Evolutionary conservation across 2,329 filamentous ascomycete species (phyloP).

Genomic region (Alternaria incomplexa): DNA sequence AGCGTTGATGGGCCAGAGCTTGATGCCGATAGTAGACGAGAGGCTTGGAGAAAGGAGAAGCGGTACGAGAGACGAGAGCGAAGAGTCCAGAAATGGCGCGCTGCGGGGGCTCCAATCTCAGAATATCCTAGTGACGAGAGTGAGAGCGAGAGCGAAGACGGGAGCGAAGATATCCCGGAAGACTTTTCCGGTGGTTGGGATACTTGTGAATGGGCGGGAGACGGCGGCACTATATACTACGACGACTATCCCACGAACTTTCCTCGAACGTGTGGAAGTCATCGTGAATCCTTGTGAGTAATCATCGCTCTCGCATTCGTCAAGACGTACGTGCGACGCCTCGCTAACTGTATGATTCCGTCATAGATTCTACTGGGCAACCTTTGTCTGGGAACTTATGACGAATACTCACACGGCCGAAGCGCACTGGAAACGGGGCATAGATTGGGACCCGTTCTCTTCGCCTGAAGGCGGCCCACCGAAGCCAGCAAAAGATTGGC

Average conservation of each 20-base stretch:
- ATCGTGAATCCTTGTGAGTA: not conserved
- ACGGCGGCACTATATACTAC: not conserved
- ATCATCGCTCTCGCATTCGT: fast-evolving
- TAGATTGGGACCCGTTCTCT: not conserved
- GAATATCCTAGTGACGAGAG: not conserved
- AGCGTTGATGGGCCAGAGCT: not conserved
- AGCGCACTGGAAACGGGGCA: not conserved
- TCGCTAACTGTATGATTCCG: not conserved
- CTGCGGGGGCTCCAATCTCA: not conserved
- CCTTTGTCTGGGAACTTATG: constrained; percentile 10
- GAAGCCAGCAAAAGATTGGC: not conserved
- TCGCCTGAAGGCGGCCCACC: not conserved
- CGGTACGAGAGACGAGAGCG: not conserved
- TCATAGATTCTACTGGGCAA: constrained; percentile 1
- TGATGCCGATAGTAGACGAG: not conserved
- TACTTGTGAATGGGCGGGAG: not conserved
- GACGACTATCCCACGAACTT: not conserved
- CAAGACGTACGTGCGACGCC: fast-evolving
- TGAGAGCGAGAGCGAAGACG: not conserved
- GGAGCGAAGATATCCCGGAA: not conserved
- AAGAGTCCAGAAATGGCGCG: not conserved
- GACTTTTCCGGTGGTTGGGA: not conserved
- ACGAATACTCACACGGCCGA: not conserved
- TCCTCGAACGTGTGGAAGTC: not conserved
- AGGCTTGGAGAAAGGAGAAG: not conserved